A percentile compares a stretch with the other conserved stretches of the same genome.
Evolutionary conservation across 2,329 filamentous ascomycete genomes (phyloP).

Genomic region (Davidsoniella eucalypti): DNA sequence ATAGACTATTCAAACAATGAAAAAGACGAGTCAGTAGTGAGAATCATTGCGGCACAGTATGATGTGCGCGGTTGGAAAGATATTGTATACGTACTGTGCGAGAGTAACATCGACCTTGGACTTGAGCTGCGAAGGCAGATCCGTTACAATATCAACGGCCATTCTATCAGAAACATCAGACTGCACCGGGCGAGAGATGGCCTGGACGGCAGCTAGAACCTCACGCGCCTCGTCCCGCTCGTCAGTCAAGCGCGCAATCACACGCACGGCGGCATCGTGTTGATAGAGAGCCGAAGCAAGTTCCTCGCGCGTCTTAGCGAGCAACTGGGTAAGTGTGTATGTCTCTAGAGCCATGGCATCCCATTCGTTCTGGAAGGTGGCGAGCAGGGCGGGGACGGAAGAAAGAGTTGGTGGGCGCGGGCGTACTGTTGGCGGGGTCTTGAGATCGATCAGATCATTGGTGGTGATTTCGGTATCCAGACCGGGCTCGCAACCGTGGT

Average conservation of each 20-base stretch:
- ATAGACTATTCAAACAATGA: slow-evolving; percentile 40
- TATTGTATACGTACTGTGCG: slow-evolving; percentile 44
- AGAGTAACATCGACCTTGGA: slow-evolving; percentile 67
- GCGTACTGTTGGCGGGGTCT: slow-evolving; percentile 66
- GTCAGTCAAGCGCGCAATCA: slow-evolving; percentile 78
- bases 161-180: slow-evolving; percentile 60
- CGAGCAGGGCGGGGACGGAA: slow-evolving; percentile 85
- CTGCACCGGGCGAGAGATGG: too few relatives aligned
- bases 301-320: slow-evolving; percentile 82
- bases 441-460: slow-evolving; percentile 79
- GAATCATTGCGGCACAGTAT: not conserved
- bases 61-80: not conserved
- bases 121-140: slow-evolving; percentile 54
- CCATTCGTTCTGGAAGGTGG: slow-evolving; percentile 97
- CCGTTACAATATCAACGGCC: slow-evolving; percentile 67
- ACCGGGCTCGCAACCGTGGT: slow-evolving; percentile 83
- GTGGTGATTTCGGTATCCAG: slow-evolving; percentile 68
- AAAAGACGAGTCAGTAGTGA: not conserved
- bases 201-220: slow-evolving; percentile 66
- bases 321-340: slow-evolving; percentile 76
- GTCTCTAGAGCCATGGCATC: slow-evolving; percentile 83
- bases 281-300: slow-evolving; percentile 88
- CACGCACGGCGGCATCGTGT: slow-evolving; percentile 88
- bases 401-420: slow-evolving; percentile 86
- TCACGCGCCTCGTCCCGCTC: slow-evolving; percentile 88